Percentiles rank a stretch among this genome's conserved stretches.
Evolutionary conservation across 768 basidiomycete genomes (phyloP).

Genomic region (Coprinellus micaceus): DNA sequence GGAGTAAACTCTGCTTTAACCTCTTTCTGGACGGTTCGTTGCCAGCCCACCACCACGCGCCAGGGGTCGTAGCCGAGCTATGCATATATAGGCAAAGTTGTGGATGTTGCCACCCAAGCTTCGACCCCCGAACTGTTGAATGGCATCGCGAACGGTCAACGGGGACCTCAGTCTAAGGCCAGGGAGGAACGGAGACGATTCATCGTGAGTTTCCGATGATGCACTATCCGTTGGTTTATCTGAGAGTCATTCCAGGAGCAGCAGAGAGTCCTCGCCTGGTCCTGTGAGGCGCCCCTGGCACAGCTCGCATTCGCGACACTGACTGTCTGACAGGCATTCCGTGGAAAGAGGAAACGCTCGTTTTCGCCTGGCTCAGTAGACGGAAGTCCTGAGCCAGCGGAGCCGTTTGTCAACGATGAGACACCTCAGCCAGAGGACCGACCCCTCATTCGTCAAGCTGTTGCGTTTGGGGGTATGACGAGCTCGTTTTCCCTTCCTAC

Average conservation of each 20-base stretch:
- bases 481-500: constrained; percentile 14
- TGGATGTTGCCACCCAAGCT: not conserved
- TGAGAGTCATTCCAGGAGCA: constrained; percentile 40
- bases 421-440: constrained; percentile 44
- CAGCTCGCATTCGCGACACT: not conserved
- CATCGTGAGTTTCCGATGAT: constrained; percentile 29
- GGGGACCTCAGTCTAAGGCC: not conserved
- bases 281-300: constrained; percentile 35
- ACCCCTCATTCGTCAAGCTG: constrained; percentile 57
- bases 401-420: constrained; percentile 39
- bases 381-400: constrained; percentile 29
- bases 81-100: not conserved
- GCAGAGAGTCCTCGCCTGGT: constrained; percentile 52
- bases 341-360: constrained; percentile 40
- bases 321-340: constrained; percentile 17
- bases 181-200: constrained; percentile 13
- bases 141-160: not conserved
- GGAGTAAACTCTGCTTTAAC: too few species aligned
- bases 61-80: not conserved
- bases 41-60: too few species aligned
- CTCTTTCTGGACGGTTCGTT: too few species aligned
- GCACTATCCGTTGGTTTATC: not conserved
- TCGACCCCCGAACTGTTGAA: too few species aligned
- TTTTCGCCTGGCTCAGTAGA: constrained; percentile 49
- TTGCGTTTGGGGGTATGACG: constrained; percentile 39